Percentiles rank a stretch among this genome's conserved stretches.
Evolutionary conservation across 2,329 filamentous ascomycete species (phyloP).

Genomic region (Coniochaeta sp.): DNA sequence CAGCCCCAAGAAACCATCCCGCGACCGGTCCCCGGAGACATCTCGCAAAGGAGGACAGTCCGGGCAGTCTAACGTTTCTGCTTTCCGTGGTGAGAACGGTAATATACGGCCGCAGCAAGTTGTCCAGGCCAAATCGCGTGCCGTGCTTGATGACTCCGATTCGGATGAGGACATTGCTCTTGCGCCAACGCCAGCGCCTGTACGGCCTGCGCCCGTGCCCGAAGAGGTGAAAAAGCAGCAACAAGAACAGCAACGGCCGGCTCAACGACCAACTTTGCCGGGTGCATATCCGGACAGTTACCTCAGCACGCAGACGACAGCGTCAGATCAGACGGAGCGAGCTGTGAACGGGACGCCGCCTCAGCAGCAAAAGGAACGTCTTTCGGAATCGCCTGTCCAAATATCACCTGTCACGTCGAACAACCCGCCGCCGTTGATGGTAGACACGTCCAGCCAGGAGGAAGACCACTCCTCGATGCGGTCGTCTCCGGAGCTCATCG

Average conservation of each 20-base stretch:
- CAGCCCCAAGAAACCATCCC: constrained; percentile 20
- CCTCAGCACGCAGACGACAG: constrained; percentile 19
- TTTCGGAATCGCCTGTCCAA: constrained; percentile 63
- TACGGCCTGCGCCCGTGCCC: constrained; percentile 18
- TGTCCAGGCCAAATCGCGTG: constrained; percentile 51
- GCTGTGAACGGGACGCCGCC: constrained; percentile 14
- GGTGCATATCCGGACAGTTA: constrained; percentile 35
- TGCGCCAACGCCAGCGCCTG: constrained; percentile 14
- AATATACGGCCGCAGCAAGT: constrained; percentile 49
- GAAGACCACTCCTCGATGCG: constrained; percentile 50
- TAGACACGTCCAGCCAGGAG: constrained; percentile 65
- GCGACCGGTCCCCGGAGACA: constrained; percentile 16
- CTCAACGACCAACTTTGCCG: constrained; percentile 16
- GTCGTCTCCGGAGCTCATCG: constrained; percentile 54
- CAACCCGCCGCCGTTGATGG: constrained; percentile 59
- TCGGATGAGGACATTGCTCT: constrained; percentile 33
- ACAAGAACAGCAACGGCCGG: constrained; percentile 9
- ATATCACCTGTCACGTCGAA: constrained; percentile 47
- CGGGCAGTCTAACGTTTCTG: constrained; percentile 33
- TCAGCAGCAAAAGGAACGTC: constrained; percentile 30
- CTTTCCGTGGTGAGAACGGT: constrained; percentile 24
- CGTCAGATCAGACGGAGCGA: constrained; percentile 23
- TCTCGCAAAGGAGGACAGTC: constrained; percentile 33
- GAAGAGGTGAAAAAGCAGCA: constrained; percentile 15
- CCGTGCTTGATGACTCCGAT: constrained; percentile 66